Evolutionary conservation across 148 eudicot genomes (phyloP).

Genomic region (Nepenthes gracilis): DNA sequence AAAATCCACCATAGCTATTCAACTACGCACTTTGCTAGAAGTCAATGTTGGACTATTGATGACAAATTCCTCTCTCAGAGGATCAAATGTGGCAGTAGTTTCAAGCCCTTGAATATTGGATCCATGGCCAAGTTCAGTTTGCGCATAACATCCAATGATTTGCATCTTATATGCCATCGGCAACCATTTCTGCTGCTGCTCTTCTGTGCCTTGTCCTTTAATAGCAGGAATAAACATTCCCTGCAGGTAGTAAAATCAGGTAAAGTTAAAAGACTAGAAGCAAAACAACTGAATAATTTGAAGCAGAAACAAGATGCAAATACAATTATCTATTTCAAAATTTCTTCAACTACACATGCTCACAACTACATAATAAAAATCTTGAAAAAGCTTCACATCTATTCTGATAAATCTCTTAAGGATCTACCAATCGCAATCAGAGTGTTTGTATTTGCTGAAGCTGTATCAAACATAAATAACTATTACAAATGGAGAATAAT

Average conservation of each 20-base stretch:
- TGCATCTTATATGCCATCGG: slow-evolving; percentile 88
- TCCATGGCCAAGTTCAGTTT: slow-evolving; percentile 99
- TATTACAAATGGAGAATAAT: slow-evolving; percentile 24
- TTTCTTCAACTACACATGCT: too few relatives aligned
- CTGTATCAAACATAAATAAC: background rate
- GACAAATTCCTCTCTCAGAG: slow-evolving; percentile 75
- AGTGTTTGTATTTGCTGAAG: background rate
- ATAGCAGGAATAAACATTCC: slow-evolving; percentile 96
- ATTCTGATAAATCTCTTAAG: background rate
- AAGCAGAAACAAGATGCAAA: background rate
- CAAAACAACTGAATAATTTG: background rate
- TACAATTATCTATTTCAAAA: too few relatives aligned
- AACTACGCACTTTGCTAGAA: slow-evolving; percentile 71
- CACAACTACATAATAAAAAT: too few relatives aligned
- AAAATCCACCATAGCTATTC: background rate
- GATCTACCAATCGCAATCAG: background rate
- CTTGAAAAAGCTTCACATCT: too few relatives aligned
- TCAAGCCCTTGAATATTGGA: slow-evolving; percentile 99
- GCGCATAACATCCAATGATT: slow-evolving; percentile 97
- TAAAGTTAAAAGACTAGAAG: background rate
- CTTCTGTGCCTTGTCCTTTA: slow-evolving; percentile 93
- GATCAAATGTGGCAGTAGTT: slow-evolving; percentile 98
- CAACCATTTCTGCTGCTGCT: slow-evolving; percentile 89
- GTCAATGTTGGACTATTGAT: slow-evolving; percentile 91
- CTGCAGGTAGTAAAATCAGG: slow-evolving; percentile 18